Conservation (phyloP, 2,329 filamentous ascomycete genomes). For the Fusarium sarcochroum region DNA sequence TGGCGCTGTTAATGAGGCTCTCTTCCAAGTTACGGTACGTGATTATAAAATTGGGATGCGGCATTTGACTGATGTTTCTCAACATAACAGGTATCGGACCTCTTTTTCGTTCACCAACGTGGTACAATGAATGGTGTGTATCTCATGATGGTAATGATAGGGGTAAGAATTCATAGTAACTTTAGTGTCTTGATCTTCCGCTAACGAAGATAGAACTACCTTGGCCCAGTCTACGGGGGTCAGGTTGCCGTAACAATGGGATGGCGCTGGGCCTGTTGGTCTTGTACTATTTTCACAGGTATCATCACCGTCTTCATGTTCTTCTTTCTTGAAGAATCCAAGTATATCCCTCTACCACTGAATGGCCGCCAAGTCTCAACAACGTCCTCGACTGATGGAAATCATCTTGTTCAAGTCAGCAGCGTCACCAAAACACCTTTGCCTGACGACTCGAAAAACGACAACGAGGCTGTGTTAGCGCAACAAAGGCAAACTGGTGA, state of each 20-base stretch:
- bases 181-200: fast-evolving
- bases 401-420: neutral
- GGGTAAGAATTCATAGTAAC: neutral
- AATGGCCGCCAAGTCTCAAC: slow-evolving; percentile 1
- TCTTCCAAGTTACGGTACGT: slow-evolving; percentile 54
- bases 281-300: slow-evolving; percentile 41
- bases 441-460: neutral
- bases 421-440: neutral
- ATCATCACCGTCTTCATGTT: slow-evolving; percentile 37
- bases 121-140: slow-evolving; percentile 50
- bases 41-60: fast-evolving
- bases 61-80: neutral
- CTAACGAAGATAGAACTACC: slow-evolving; percentile 24
- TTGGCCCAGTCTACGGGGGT: slow-evolving; percentile 34
- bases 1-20: slow-evolving; percentile 55
- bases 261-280: slow-evolving; percentile 59
- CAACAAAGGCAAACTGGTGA: neutral
- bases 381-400: neutral
- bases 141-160: slow-evolving; percentile 34
- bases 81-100: slow-evolving; percentile 36
- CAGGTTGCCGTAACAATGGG: slow-evolving; percentile 34
- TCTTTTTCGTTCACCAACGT: slow-evolving; percentile 52
- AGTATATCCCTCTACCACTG: slow-evolving; percentile 1
- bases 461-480: neutral
- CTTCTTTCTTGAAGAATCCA: slow-evolving; percentile 55